Evolutionary conservation across 148 eudicot genomes (phyloP), one percentile per base, ranked within the genome.

Genomic region (Rhododendron henanense): DNA sequence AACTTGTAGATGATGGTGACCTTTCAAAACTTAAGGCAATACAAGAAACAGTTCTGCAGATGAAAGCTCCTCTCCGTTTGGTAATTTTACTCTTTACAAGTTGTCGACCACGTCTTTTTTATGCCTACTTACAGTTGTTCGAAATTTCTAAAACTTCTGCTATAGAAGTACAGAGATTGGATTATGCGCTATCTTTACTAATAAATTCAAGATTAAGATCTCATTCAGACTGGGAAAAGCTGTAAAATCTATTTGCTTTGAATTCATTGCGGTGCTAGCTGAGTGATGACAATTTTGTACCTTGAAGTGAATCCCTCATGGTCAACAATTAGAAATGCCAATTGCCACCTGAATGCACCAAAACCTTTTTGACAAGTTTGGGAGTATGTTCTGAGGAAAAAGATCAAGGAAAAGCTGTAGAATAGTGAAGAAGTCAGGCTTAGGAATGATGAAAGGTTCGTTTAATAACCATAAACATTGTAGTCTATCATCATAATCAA

Each of bases 31-130:
- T 86, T 53, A 35, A 51, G 80, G 55, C 84, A 39, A 86, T 86
- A 67, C 84, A 86, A 73, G 87, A 86, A 71, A 73, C 81, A 6
- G 87, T 86, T 86, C 65, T 81, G 47, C 87, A 86, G 71, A 81
- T 86, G 71, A 86, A 86, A 81, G 87, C 87, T 41, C 80, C 87
- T 50, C 21, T 41, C 3, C 63, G 80, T 47, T 39, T 86, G 84
- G 87, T 86, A 73, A 65, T 33, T 15, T 18, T 45, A 21, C 10
- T 2, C 48, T 79, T 21, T 28, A 41, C 31, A 23, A 41, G 57
- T 79, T 79, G 10, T 33, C 3, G 41, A 61, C n/a, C 19, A 5
- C 69, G 28, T 61, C n/a, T 21, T 61, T 23, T 61, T 61, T 61
- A 19, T 23, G 69, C 69, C 10, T 61, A 21, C 69, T 61, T 61